A percentile compares a stretch with the other conserved stretches of the same genome.
Evolutionary conservation across 495 filamentous ascomycete genomes (phyloP).

Genomic region (Chlorociboria aeruginascens): DNA sequence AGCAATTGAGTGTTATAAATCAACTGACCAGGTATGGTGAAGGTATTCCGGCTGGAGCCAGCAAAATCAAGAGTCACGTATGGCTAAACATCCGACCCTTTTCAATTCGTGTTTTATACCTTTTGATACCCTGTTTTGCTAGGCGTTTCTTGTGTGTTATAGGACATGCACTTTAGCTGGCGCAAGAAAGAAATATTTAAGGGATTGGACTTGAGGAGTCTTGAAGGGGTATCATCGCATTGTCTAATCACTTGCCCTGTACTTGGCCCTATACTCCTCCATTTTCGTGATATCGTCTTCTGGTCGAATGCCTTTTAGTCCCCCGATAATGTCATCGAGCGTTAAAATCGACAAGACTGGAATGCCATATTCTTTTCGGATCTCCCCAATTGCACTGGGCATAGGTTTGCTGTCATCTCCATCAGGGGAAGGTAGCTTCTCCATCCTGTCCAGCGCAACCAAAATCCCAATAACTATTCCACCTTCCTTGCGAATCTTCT

Average conservation of each 20-base stretch:
- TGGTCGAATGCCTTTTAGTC: constrained; percentile 35
- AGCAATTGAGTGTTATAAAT: neutral
- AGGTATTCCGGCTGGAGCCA: constrained; percentile 15
- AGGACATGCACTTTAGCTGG: too few relatives aligned
- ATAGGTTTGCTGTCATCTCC: constrained; percentile 36
- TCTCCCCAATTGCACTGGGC: constrained; percentile 68
- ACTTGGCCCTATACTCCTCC: constrained; percentile 69
- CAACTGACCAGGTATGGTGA: neutral
- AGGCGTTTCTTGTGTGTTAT: too few relatives aligned
- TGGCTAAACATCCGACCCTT: constrained; percentile 3
- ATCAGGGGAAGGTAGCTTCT: constrained; percentile 52
- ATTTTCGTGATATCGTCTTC: constrained; percentile 56
- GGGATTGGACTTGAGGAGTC: neutral
- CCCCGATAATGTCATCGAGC: constrained; percentile 71
- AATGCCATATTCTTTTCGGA: constrained; percentile 53
- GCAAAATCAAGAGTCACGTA: constrained; percentile 12
- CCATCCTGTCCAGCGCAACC: constrained; percentile 77
- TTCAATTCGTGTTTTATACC: neutral
- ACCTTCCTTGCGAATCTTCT: constrained; percentile 68
- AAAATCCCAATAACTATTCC: constrained; percentile 75
- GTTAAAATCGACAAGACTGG: constrained; percentile 44
- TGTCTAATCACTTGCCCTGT: constrained; percentile 45
- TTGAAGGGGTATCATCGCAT: constrained; percentile 7
- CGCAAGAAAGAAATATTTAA: too few relatives aligned
- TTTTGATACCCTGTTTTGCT: constrained; percentile 12